Evolutionary conservation across 352 stramenopile species (phyloP).

Genomic region (Phytopythium montanum): DNA sequence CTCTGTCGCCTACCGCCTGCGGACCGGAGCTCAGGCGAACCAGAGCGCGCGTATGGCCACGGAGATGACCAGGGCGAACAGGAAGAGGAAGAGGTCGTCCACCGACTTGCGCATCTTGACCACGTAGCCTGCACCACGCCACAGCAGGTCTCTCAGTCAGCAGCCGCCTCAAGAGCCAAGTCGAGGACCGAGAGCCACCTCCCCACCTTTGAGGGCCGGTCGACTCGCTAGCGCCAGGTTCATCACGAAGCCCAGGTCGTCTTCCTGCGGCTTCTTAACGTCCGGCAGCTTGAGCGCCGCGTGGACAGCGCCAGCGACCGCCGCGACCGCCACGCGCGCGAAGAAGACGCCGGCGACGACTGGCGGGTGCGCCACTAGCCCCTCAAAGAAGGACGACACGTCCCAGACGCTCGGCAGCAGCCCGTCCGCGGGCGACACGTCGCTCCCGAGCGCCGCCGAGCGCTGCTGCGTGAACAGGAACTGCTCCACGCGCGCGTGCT

Average conservation of each 20-base stretch:
- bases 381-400: conserved; percentile 44
- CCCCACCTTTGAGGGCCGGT: conserved; percentile 60
- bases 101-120: conserved; percentile 62
- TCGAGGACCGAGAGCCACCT: background rate
- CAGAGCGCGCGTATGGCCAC: conserved; percentile 46
- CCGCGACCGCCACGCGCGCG: conserved; percentile 46
- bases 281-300: conserved; percentile 45
- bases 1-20: background rate
- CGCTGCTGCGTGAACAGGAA: conserved; percentile 39
- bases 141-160: background rate
- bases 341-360: conserved; percentile 60
- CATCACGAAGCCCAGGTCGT: conserved; percentile 56
- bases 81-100: conserved; percentile 74
- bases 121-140: conserved; percentile 40
- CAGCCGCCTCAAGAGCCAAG: background rate
- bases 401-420: conserved; percentile 55
- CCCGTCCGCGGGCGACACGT: conserved; percentile 16
- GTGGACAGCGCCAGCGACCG: conserved; percentile 32
- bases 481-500: conserved; percentile 46
- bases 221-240: conserved; percentile 60
- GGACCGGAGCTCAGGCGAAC: conserved; percentile 10
- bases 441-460: conserved; percentile 16
- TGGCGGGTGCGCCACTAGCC: conserved; percentile 50
- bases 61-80: conserved; percentile 55
- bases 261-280: conserved; percentile 59